These are phyloP conservation scores for Xylariaceae sp. DNA, from an alignment of 2,329 filamentous ascomycete species.

Conservation along the genomic window DNA sequence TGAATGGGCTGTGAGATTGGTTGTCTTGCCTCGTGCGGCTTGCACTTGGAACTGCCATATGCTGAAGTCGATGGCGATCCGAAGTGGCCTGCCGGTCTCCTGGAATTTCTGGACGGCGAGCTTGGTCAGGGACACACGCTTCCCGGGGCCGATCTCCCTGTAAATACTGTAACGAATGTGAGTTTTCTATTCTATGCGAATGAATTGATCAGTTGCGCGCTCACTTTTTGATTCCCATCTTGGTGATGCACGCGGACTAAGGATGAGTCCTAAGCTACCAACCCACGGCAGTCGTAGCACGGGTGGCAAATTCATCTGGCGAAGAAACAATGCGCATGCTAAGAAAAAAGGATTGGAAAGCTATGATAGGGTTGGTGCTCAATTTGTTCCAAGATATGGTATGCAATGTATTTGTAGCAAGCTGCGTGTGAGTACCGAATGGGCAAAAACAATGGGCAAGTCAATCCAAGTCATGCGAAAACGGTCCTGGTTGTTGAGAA, in stretches of 20 bases:
- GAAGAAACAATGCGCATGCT: neutral
- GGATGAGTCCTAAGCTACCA: neutral
- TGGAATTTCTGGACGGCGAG: constrained; percentile 75
- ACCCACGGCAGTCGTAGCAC: neutral
- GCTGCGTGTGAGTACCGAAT: neutral
- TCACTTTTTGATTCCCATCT: constrained; percentile 64
- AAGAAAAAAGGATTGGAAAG: neutral
- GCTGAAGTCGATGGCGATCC: constrained; percentile 86
- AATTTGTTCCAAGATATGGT: neutral
- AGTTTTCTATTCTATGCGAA: neutral
- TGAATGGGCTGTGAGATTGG: neutral
- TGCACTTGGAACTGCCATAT: constrained; percentile 98
- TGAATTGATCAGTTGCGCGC: constrained; percentile 7
- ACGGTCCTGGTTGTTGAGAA: neutral
- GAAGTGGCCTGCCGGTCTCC: constrained; percentile 63
- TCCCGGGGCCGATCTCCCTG: constrained; percentile 76
- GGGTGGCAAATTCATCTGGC: constrained; percentile 11
- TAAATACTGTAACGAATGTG: constrained; percentile 62
- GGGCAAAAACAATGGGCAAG: neutral
- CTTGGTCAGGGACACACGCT: constrained; percentile 74
- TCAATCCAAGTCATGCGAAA: neutral
- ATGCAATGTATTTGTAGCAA: neutral
- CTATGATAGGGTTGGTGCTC: neutral
- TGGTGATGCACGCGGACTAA: constrained; percentile 13
- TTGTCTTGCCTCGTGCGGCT: constrained; percentile 56